Evolutionary conservation across 106 monocot species (phyloP).

Genomic region (Dioscorea zingiberensis): DNA sequence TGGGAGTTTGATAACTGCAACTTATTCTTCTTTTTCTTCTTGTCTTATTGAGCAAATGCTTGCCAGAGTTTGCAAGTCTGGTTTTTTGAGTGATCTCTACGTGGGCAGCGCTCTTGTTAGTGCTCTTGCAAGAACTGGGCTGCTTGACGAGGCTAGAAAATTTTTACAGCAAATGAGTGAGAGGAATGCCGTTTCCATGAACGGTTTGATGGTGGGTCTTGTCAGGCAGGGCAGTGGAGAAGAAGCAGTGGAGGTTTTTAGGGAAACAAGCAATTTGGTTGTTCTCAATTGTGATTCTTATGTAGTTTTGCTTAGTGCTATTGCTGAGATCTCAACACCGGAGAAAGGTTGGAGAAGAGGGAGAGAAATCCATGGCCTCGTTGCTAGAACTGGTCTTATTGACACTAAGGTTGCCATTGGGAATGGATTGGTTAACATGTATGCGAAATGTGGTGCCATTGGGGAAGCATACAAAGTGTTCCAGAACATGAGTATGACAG

Average conservation of each 20-base stretch:
- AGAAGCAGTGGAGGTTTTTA: conserved; percentile 61
- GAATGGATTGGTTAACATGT: conserved; percentile 81
- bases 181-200: conserved; percentile 65
- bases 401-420: conserved; percentile 32
- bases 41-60: conserved; percentile 55
- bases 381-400: conserved; percentile 31
- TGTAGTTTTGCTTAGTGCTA: conserved; percentile 65
- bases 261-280: conserved; percentile 18
- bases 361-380: conserved; percentile 61
- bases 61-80: conserved; percentile 36
- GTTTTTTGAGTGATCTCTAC: conserved; percentile 59
- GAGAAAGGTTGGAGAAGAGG: conserved; percentile 62
- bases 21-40: conserved; percentile 15
- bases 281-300: conserved; percentile 41
- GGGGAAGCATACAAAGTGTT: conserved; percentile 57
- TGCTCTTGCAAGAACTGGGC: conserved; percentile 64
- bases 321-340: conserved; percentile 38
- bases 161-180: conserved; percentile 38
- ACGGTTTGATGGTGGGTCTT: conserved; percentile 88
- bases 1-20: conserved; percentile 55
- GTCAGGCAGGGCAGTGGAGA: conserved; percentile 51
- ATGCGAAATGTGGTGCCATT: conserved; percentile 72
- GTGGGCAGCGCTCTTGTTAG: conserved; percentile 90
- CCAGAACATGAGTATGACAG: conserved; percentile 36
- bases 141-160: conserved; percentile 37